Evolutionary conservation across 2,329 filamentous ascomycete genomes (phyloP), one percentile per base, ranked within the genome.

Genomic region (Cercospora sp.): DNA sequence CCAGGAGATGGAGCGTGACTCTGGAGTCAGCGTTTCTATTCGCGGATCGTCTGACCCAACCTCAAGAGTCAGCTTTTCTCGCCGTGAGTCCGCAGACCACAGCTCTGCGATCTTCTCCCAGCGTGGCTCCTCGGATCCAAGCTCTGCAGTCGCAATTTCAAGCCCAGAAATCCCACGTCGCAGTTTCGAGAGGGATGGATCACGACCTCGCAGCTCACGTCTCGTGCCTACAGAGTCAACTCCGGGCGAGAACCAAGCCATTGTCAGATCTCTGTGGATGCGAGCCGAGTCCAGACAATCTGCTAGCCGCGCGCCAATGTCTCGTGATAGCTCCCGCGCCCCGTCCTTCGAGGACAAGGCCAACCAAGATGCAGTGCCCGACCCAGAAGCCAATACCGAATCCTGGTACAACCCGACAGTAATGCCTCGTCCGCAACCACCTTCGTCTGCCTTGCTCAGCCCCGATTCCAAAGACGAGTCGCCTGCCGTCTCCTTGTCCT

Each of bases 351-450:
- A 65, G 20, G 57, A 60, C 3, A 55, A 53, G 42, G n/a, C 42
- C 12, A 8, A 3, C 28, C 57, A 65, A 6, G 20, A 53, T 30
- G 30, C 28, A 18, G 42, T 58, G 26, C 26, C 58, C n/a, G 55
- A 61, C 30, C 57, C 48, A 16, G 64, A 64, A 26, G 62, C 51
- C 53, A 58, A 64, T 23, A 64, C 62, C 26, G 62, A 64, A 53
- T 64, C 62, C 26, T 64, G 62, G 62, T 64, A 64, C 23, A 64
- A 64, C 23, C 62, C 62, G 20, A 45, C 64, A 9, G 30, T 60
- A 13, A 53, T 51, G 28, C 64, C 64, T 51, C 64, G 64, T 31
- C n/a, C 18, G 58, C 42, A 58, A 18, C 36, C 57, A 9, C 58
- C 64, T 28, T 39, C 58, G n/a, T 45, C 57, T 18, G 42, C 13